A percentile compares a stretch with the other conserved stretches of the same genome.
Evolutionary conservation across 2,329 filamentous ascomycete species (phyloP).

Genomic region (Didymella lethalis): DNA sequence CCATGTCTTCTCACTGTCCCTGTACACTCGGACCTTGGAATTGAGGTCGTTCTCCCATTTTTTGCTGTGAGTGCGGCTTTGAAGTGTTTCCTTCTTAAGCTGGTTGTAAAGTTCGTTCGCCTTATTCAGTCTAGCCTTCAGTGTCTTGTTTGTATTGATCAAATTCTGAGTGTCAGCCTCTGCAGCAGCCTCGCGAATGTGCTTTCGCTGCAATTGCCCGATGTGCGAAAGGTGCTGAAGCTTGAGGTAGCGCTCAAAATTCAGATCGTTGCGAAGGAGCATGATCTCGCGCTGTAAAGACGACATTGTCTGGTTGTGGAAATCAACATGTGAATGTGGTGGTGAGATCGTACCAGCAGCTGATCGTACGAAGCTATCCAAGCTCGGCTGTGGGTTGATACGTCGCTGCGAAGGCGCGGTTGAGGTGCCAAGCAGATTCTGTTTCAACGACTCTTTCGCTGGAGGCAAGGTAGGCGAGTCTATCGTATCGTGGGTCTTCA

Average conservation of each 20-base stretch:
- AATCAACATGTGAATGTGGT: constrained; percentile 38
- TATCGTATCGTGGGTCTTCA: constrained; percentile 50
- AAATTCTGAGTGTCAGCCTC: constrained; percentile 85
- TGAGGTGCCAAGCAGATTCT: constrained; percentile 29
- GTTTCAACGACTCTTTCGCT: constrained; percentile 45
- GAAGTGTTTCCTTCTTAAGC: constrained; percentile 75
- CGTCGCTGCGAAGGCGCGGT: constrained; percentile 29
- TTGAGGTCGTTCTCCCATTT: constrained; percentile 79
- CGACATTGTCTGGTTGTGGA: constrained; percentile 49
- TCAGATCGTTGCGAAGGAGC: constrained; percentile 78
- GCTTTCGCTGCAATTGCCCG: constrained; percentile 76
- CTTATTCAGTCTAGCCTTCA: constrained; percentile 76
- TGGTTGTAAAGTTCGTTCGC: constrained; percentile 74
- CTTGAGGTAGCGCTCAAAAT: constrained; percentile 84
- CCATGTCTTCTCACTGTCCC: constrained; percentile 75
- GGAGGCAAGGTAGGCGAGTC: constrained; percentile 72
- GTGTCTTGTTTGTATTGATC: constrained; percentile 75
- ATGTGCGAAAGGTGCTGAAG: constrained; percentile 84
- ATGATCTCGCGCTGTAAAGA: constrained; percentile 76
- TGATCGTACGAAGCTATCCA: constrained; percentile 46
- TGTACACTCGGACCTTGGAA: constrained; percentile 69
- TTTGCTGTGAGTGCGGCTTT: constrained; percentile 74
- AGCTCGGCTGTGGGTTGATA: constrained; percentile 35
- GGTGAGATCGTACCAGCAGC: constrained; percentile 35
- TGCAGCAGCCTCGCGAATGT: constrained; percentile 77